A percentile compares a stretch with the other conserved stretches of the same genome.
Evolutionary conservation across 2,329 filamentous ascomycete genomes (phyloP).

Genomic region (Trichophyton schoenleinii): DNA sequence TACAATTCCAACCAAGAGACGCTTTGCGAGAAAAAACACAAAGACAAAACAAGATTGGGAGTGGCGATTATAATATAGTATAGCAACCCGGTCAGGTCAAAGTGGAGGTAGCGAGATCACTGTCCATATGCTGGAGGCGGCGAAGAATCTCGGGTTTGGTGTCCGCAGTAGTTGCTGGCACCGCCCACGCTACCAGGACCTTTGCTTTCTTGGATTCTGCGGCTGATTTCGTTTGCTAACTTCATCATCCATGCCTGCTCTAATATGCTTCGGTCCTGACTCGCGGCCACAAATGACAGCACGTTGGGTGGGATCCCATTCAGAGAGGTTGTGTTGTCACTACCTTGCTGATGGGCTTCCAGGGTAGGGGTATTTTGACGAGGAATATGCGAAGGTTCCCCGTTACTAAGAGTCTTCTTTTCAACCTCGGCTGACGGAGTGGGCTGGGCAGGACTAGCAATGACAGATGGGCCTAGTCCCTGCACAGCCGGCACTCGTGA

Average conservation of each 20-base stretch:
- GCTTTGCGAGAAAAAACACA: conserved; percentile 11
- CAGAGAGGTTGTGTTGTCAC: background rate
- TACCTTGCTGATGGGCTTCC: background rate
- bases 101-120: conserved; percentile 15
- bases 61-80: conserved; percentile 2
- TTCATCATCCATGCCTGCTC: conserved; percentile 42
- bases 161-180: conserved; percentile 28
- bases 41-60: conserved; percentile 30
- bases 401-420: background rate
- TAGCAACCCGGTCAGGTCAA: background rate
- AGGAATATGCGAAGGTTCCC: background rate
- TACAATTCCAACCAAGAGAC: background rate
- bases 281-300: conserved; percentile 9
- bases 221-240: conserved; percentile 83
- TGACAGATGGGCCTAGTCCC: conserved; percentile 11
- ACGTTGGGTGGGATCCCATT: background rate
- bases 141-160: conserved; percentile 24
- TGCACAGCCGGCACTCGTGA: conserved; percentile 4
- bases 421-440: background rate
- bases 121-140: conserved; percentile 37
- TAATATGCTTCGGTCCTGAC: conserved; percentile 26
- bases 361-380: background rate
- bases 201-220: conserved; percentile 78
- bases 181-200: conserved; percentile 20
- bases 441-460: conserved; percentile 9